phyloP scores from a whole-genome alignment of 768 basidiomycete species.

The Phlegmacium glaucopus region DNA sequence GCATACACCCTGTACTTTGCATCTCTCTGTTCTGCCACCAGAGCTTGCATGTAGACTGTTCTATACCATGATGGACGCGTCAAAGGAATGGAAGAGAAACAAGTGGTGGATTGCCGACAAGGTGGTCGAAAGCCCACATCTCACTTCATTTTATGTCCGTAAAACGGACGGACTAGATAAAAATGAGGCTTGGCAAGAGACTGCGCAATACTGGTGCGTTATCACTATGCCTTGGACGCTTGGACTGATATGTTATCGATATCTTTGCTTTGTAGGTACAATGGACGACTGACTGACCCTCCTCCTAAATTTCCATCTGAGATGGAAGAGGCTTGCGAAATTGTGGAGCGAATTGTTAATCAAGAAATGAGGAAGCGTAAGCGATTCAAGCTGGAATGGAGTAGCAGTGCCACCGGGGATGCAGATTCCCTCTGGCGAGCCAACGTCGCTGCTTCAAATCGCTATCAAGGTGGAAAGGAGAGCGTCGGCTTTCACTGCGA shows the following conservation, averaged over 20 bases:
- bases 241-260: neutral
- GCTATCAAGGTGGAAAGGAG: conserved; percentile 80
- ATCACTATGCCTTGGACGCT: neutral
- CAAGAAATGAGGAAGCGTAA: conserved; percentile 59
- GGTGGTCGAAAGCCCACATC: conserved; percentile 79
- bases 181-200: conserved; percentile 60
- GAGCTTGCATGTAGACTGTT: conserved; percentile 76
- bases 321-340: conserved; percentile 78
- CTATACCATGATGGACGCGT: conserved; percentile 63
- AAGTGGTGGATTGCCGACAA: conserved; percentile 87
- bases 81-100: conserved; percentile 63
- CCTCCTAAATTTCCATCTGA: conserved; percentile 55
- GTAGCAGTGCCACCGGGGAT: conserved; percentile 14
- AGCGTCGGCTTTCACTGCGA: conserved; percentile 83
- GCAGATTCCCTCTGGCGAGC: conserved; percentile 55
- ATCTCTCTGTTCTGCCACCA: conserved; percentile 63
- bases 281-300: conserved; percentile 59
- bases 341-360: conserved; percentile 69
- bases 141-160: conserved; percentile 74
- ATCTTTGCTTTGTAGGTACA: conserved; percentile 55
- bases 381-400: conserved; percentile 70
- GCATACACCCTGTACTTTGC: conserved; percentile 75
- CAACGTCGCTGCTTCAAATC: conserved; percentile 84
- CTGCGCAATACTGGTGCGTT: conserved; percentile 70
- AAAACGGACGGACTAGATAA: conserved; percentile 40